Evolutionary conservation across 192 early-diverging fungal genomes (phyloP), one percentile per base, ranked within the genome.

Genomic region (Entomortierella lignicola): DNA sequence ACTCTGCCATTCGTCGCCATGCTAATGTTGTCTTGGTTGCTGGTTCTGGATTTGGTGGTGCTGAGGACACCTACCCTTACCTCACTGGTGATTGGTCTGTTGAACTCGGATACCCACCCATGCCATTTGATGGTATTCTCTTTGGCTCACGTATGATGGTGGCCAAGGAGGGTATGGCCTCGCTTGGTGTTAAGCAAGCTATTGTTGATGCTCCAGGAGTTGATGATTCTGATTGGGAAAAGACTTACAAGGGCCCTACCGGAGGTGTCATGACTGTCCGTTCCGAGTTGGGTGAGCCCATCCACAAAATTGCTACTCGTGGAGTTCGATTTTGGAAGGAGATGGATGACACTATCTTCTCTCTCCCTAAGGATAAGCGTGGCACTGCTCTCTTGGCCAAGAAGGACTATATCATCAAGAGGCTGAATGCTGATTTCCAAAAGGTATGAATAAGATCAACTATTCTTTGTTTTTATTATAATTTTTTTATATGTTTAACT

Each of bases 131-230:
- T 72, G 97, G 96, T 83, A 84, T 97, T 30, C 83, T 98, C 58
- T 92, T 98, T 61, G 97, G 94, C n/a, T 97, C 96, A n/a, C 93
- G 94, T 63, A 89, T 97, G 58, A 96, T 99, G 95, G 95, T 96
- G 34, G 92, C 96, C 52, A 92, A 94, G 75, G 96, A 99, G 82
- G 90, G 89, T 48, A 80, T 88, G 41, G 91, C 96, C 3, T 94
- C 93, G 25, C 84, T 72, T 1, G 90, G 82, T 4, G 94, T 92
- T 52, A 99, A 97, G 85, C 84, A 96, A 72, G 89, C 95, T 43
- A 97, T 99, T 73, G 95, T 91, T 10, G 86, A 85, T 32, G 88
- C 95, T 7, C 87, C 94, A 32, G 97, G 97, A 32, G 88, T 97
- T 39, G 51, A 68, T 5, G 94, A 99, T 63, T 55, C 85, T 20